Conservation (phyloP, 345 rosid genomes). For the Euphorbia pulcherrima region DNA sequence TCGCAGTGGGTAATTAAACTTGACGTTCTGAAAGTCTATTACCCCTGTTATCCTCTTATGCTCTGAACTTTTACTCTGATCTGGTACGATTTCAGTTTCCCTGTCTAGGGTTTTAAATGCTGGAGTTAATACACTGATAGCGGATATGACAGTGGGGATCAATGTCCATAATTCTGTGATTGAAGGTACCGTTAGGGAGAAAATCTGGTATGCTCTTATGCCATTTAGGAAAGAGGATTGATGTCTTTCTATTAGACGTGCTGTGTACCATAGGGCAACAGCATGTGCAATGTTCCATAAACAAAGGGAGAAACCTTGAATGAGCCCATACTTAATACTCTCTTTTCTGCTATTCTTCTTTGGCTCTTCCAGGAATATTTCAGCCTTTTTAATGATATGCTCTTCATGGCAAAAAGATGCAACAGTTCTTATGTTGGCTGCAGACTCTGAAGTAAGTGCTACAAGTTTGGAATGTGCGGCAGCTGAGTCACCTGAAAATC, state of each 20-base stretch:
- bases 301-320: constrained; percentile 60
- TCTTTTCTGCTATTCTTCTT: constrained; percentile 34
- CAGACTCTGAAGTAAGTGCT: constrained; percentile 50
- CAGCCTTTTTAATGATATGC: constrained; percentile 42
- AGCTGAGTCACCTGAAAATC: constrained; percentile 54
- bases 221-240: constrained; percentile 45
- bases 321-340: constrained; percentile 52
- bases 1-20: constrained; percentile 50
- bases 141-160: constrained; percentile 52
- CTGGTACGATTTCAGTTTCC: constrained; percentile 50
- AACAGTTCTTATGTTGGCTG: constrained; percentile 51
- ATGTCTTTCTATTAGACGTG: constrained; percentile 28
- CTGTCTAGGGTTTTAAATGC: constrained; percentile 51
- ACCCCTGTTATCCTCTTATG: constrained; percentile 30
- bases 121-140: constrained; percentile 47
- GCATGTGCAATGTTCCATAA: constrained; percentile 75
- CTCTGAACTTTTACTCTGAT: constrained; percentile 24
- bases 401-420: constrained; percentile 68
- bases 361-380: constrained; percentile 31
- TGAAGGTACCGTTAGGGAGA: constrained; percentile 66
- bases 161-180: constrained; percentile 68
- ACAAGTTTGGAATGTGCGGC: constrained; percentile 41
- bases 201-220: constrained; percentile 61
- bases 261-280: constrained; percentile 61
- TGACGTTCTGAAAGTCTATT: constrained; percentile 42